Conservation (phyloP, 2,329 filamentous ascomycete species). For the Clarireedia hainanense region DNA sequence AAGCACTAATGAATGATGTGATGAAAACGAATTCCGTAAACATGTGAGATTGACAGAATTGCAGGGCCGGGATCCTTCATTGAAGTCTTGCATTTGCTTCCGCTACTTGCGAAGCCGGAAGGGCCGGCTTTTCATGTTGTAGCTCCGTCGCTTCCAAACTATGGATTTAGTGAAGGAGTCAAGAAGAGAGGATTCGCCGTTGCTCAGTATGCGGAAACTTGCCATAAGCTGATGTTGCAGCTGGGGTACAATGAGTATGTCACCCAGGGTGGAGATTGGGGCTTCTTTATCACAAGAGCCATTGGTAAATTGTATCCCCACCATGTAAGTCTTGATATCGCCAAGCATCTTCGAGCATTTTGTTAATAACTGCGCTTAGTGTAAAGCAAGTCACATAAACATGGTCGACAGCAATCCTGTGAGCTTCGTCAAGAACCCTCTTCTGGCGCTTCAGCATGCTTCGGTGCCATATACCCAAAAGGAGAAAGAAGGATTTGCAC, state of each 20-base stretch:
- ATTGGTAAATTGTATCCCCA: slow-evolving; percentile 52
- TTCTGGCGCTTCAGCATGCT: slow-evolving; percentile 8
- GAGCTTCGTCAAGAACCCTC: background rate
- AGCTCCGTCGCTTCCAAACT: slow-evolving; percentile 47
- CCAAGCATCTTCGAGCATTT: background rate
- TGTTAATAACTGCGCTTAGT: slow-evolving; percentile 23
- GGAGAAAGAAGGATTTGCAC: slow-evolving; percentile 14
- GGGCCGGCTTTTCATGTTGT: slow-evolving; percentile 33
- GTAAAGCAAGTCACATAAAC: slow-evolving; percentile 41
- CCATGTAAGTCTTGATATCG: slow-evolving; percentile 8
- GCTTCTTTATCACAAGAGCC: slow-evolving; percentile 54
- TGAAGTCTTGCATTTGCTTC: slow-evolving; percentile 12
- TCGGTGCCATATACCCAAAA: background rate
- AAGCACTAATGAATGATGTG: background rate
- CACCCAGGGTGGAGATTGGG: slow-evolving; percentile 65
- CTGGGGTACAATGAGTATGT: slow-evolving; percentile 56
- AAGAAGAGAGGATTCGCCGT: slow-evolving; percentile 43
- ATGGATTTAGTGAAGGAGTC: slow-evolving; percentile 36
- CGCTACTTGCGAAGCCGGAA: slow-evolving; percentile 13
- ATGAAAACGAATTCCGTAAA: background rate
- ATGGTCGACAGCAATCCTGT: background rate
- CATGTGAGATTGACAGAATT: background rate
- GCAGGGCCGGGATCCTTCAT: slow-evolving; percentile 14
- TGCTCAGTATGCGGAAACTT: slow-evolving; percentile 54
- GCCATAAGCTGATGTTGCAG: slow-evolving; percentile 59